A percentile compares a stretch with the other conserved stretches of the same genome.
Evolutionary conservation across 1,284 basidiomycete species (phyloP).

Genomic region (Ustilago curta): DNA sequence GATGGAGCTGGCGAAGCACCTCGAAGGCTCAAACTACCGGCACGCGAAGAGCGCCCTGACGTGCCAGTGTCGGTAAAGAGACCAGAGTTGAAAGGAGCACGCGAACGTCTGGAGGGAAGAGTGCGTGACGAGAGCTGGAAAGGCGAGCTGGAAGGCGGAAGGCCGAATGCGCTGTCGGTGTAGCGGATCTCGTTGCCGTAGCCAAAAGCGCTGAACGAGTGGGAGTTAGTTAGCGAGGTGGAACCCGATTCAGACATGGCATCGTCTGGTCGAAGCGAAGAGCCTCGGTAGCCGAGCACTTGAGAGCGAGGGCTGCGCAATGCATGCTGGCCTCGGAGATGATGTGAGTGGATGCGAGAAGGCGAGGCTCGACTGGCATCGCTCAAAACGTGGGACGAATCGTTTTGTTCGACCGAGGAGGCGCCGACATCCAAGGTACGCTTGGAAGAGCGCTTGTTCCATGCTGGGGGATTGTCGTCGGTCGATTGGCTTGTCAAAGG

Average conservation of each 20-base stretch:
- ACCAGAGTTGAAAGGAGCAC: slow-evolving; percentile 22
- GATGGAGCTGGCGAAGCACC: slow-evolving; percentile 37
- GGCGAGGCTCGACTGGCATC: slow-evolving; percentile 28
- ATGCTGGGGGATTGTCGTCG: slow-evolving; percentile 24
- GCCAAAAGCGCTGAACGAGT: slow-evolving; percentile 51
- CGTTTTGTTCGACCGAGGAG: slow-evolving; percentile 8
- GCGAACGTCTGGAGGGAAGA: slow-evolving; percentile 14
- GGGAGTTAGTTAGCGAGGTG: slow-evolving; percentile 39
- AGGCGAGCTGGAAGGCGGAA: slow-evolving; percentile 48
- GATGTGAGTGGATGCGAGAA: slow-evolving; percentile 13
- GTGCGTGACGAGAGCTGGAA: slow-evolving; percentile 51
- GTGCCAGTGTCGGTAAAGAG: slow-evolving; percentile 29
- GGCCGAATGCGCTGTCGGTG: slow-evolving; percentile 43
- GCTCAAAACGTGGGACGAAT: slow-evolving; percentile 22
- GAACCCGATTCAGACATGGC: slow-evolving; percentile 48
- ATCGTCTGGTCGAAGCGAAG: slow-evolving; percentile 51
- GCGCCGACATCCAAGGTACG: slow-evolving; percentile 26
- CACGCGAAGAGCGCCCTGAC: slow-evolving; percentile 25
- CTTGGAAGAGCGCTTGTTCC: slow-evolving; percentile 40
- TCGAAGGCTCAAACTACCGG: slow-evolving; percentile 34
- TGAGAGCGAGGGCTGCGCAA: slow-evolving; percentile 45
- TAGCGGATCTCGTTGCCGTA: slow-evolving; percentile 56
- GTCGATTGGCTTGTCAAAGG: slow-evolving; percentile 3
- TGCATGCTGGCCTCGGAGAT: slow-evolving; percentile 11
- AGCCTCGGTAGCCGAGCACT: slow-evolving; percentile 26